Base-by-base conservation (phyloP, 768 basidiomycete species). In the Pleurotus platypus region DNA sequence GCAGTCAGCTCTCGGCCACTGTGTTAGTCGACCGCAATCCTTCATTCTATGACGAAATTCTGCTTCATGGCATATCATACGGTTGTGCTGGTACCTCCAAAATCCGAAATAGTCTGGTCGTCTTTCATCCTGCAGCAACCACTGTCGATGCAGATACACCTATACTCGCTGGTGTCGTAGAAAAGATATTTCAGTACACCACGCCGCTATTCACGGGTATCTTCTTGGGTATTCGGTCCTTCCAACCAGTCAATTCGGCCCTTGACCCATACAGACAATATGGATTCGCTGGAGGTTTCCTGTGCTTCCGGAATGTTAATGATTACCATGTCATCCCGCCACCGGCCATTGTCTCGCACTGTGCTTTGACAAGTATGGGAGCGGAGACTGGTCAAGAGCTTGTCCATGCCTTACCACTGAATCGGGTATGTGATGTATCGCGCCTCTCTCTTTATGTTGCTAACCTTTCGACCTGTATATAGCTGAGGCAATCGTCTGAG, bases 261-360 rank as follows among this genome's bases (percentile, higher is more conserved):
- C n/a, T 18, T n/a, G 61, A 63, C 43, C 61, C 61, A 6, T 63
- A 63, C 48, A 11, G 49, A 9, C n/a, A 48, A 26, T 61, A 57
- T 43, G 58, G 62, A 6, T 60, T 60, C 37, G 51, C 62, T 8
- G 58, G 49, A 9, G 58, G 61, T 12, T 61, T 50, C 40, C 46
- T 63, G 8, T 60, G 62, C 39, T 26, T 45, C 3, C 22, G 42
- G 1, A 50, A 24, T 2, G 37, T 46, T 1, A 40, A 24, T n/a
- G 30, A 11, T n/a, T 6, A 40, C 11, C 16, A 55, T 24, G 30
- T 60, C 2, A 56, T 60, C 22, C 49, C 58, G 35, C 11, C 59
- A 3, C 58, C 57, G 4, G 27, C 50, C 16, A 39, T 62, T 2
- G n/a, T 60, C 3, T 58, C 62, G 2, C 62, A 62, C 20, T 49